phyloP scores from a whole-genome alignment of 371 early-diverging fungal genomes.

The Conidiobolus incongruus region DNA sequence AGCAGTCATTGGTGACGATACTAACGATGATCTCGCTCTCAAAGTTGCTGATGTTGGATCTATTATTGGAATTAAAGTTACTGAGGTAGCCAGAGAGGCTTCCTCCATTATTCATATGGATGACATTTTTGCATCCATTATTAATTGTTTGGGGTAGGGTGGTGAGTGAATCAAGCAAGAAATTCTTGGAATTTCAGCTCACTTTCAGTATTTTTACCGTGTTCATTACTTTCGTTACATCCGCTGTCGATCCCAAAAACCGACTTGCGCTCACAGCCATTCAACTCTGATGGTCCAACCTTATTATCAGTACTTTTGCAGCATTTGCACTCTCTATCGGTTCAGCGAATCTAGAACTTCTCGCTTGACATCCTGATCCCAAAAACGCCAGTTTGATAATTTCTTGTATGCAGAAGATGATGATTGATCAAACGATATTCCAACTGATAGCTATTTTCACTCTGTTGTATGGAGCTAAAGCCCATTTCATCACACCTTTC shows the following conservation, averaged over 20 bases:
- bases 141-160: constrained; percentile 89
- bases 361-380: constrained; percentile 56
- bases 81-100: constrained; percentile 92
- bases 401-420: constrained; percentile 66
- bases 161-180: constrained; percentile 81
- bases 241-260: constrained; percentile 24
- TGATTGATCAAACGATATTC: constrained; percentile 30
- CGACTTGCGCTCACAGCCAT: constrained; percentile 54
- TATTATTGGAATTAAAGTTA: constrained; percentile 91
- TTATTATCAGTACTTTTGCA: constrained; percentile 73
- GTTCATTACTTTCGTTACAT: constrained; percentile 31
- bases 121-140: constrained; percentile 81
- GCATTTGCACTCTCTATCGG: constrained; percentile 75
- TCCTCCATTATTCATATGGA: constrained; percentile 86
- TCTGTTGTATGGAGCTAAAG: constrained; percentile 19
- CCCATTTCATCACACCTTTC: neutral
- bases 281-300: constrained; percentile 71
- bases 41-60: constrained; percentile 93
- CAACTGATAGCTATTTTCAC: constrained; percentile 27
- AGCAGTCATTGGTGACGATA: constrained; percentile 95
- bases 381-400: constrained; percentile 64
- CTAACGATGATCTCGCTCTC: constrained; percentile 89
- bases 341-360: constrained; percentile 40
- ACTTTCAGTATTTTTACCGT: constrained; percentile 87
- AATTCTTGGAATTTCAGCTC: constrained; percentile 91